phyloP scores from a whole-genome alignment of 2,329 filamentous ascomycete species.

The Cyclaneusma minus region DNA sequence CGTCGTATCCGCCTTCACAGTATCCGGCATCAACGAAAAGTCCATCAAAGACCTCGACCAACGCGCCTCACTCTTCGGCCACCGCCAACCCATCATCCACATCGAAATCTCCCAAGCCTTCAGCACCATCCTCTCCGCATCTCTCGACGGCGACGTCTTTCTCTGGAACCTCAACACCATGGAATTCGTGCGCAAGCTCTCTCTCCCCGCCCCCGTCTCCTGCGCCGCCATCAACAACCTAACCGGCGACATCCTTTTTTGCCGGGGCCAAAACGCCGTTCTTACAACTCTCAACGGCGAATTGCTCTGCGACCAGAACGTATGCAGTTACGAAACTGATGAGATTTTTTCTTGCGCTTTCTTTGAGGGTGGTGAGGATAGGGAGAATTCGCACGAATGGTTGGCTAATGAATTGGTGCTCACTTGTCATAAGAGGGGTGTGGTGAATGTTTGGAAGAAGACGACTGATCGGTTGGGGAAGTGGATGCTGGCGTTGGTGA shows the following conservation, averaged over 20 bases:
- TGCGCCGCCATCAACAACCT: slow-evolving; percentile 81
- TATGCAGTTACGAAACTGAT: slow-evolving; percentile 60
- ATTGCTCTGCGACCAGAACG: slow-evolving; percentile 64
- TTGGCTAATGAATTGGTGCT: slow-evolving; percentile 74
- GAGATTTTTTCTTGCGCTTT: slow-evolving; percentile 72
- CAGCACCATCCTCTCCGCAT: slow-evolving; percentile 73
- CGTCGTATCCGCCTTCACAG: slow-evolving; percentile 70
- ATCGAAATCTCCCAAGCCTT: slow-evolving; percentile 81
- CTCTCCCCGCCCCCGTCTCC: slow-evolving; percentile 41
- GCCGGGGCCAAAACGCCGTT: slow-evolving; percentile 56
- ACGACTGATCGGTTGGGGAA: slow-evolving; percentile 37
- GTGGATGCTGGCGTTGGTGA: slow-evolving; percentile 67
- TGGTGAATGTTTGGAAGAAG: slow-evolving; percentile 64
- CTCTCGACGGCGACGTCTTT: slow-evolving; percentile 66
- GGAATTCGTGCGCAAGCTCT: slow-evolving; percentile 67
- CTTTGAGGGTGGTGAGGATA: slow-evolving; percentile 75
- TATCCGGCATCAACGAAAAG: slow-evolving; percentile 47
- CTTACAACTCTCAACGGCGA: slow-evolving; percentile 84
- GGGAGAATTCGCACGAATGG: slow-evolving; percentile 87
- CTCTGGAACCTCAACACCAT: slow-evolving; percentile 90
- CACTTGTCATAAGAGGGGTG: slow-evolving; percentile 70
- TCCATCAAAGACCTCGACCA: slow-evolving; percentile 69
- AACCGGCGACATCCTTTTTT: slow-evolving; percentile 78
- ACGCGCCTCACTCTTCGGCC: slow-evolving; percentile 73
- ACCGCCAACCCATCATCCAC: slow-evolving; percentile 67